Evolutionary conservation across 495 filamentous ascomycete species (phyloP).

Genomic region (Penicillium arizonense): DNA sequence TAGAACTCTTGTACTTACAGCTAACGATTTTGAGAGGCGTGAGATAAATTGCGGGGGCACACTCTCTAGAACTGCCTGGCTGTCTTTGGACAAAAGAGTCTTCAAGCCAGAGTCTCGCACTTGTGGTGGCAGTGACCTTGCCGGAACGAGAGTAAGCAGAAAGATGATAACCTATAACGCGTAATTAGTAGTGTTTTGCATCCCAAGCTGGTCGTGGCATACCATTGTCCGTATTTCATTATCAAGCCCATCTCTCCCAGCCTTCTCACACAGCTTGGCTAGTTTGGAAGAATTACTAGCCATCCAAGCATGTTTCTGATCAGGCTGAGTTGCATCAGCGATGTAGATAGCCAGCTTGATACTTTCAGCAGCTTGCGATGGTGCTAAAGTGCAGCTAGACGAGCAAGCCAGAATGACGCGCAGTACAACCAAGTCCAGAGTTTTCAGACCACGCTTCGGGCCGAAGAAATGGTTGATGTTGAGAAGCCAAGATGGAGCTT

Average conservation of each 20-base stretch:
- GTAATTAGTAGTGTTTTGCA: slow-evolving; percentile 10
- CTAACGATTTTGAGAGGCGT: slow-evolving; percentile 23
- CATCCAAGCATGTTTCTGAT: slow-evolving; percentile 45
- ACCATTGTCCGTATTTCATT: slow-evolving; percentile 44
- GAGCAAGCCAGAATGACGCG: slow-evolving; percentile 54
- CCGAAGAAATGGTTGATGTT: slow-evolving; percentile 50
- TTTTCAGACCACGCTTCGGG: slow-evolving; percentile 49
- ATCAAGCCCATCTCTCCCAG: slow-evolving; percentile 38
- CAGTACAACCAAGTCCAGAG: slow-evolving; percentile 52
- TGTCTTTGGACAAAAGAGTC: slow-evolving; percentile 30
- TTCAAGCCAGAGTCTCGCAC: slow-evolving; percentile 25
- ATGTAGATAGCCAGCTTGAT: slow-evolving; percentile 51
- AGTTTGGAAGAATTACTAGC: slow-evolving; percentile 38
- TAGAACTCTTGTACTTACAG: slow-evolving; percentile 18
- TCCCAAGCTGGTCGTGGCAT: background rate
- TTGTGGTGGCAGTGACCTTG: slow-evolving; percentile 19
- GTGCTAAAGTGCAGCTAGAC: slow-evolving; percentile 34
- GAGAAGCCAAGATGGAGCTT: slow-evolving; percentile 31
- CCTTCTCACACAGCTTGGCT: slow-evolving; percentile 53
- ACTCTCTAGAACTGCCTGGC: slow-evolving; percentile 13
- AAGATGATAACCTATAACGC: background rate
- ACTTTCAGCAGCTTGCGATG: slow-evolving; percentile 42
- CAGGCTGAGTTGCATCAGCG: slow-evolving; percentile 39
- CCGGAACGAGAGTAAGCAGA: slow-evolving; percentile 29
- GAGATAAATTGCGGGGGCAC: slow-evolving; percentile 24